phyloP scores from a whole-genome alignment of 78 protist genomes.

The Dictyostelium discoideum region DNA sequence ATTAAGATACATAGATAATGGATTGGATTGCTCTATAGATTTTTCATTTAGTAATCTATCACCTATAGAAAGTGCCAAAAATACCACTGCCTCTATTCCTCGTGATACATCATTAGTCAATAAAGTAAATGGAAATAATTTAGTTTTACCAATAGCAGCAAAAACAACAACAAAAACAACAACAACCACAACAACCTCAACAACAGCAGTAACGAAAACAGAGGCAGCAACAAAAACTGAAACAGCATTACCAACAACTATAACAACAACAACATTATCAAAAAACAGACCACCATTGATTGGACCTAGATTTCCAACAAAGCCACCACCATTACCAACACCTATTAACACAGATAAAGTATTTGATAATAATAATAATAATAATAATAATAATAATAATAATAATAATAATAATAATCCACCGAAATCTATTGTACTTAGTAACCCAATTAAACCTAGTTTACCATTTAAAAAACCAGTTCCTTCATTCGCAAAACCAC shows the following conservation, averaged over 20 bases:
- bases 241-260: background rate
- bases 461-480: background rate
- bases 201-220: too few relatives aligned
- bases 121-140: background rate
- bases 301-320: background rate
- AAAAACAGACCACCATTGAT: background rate
- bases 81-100: background rate
- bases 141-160: background rate
- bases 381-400: background rate
- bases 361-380: background rate
- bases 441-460: background rate
- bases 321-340: background rate
- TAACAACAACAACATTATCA: background rate
- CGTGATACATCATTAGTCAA: background rate
- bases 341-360: background rate
- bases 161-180: too few relatives aligned
- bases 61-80: background rate
- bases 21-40: background rate
- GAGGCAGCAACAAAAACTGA: background rate
- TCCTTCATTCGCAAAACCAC: background rate
- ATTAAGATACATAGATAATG: background rate
- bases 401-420: background rate
- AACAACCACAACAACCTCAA: background rate
- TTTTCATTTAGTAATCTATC: slow-evolving; percentile 4
- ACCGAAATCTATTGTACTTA: background rate